Evolutionary conservation across 2,329 filamentous ascomycete species (phyloP).

Genomic region (Botryotinia globosa): DNA sequence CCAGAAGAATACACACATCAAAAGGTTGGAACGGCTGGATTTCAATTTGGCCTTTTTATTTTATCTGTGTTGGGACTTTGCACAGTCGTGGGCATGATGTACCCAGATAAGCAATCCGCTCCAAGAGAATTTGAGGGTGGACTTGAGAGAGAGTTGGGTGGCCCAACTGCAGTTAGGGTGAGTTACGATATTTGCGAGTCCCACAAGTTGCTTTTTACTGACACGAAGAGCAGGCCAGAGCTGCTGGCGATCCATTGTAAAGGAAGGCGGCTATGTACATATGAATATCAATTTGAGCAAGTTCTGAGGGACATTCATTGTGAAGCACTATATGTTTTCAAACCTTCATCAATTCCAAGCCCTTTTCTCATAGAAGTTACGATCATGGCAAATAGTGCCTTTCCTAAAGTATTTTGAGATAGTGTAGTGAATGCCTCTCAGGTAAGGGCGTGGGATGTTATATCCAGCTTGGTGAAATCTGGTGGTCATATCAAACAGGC

Average conservation of each 20-base stretch:
- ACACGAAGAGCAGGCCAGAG: constrained; percentile 48
- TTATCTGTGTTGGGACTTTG: constrained; percentile 60
- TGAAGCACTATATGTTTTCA: not conserved
- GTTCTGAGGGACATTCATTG: constrained; percentile 6
- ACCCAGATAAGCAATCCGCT: constrained; percentile 68
- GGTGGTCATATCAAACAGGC: not conserved
- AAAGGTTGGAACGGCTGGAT: constrained; percentile 64
- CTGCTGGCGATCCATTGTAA: constrained; percentile 47
- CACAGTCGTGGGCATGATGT: constrained; percentile 65
- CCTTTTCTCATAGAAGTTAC: not conserved
- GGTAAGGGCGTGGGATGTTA: not conserved
- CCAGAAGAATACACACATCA: constrained; percentile 85
- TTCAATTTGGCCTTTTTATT: constrained; percentile 68
- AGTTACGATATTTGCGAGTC: constrained; percentile 39
- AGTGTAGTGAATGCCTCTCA: not conserved
- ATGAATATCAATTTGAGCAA: constrained; percentile 24
- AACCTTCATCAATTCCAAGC: not conserved
- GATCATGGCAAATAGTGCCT: not conserved
- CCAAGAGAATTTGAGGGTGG: constrained; percentile 72
- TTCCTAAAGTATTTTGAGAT: not conserved
- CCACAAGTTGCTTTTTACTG: not conserved
- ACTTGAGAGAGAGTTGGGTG: constrained; percentile 72
- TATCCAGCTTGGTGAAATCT: not conserved
- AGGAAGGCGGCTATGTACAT: constrained; percentile 39
- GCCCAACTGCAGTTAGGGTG: constrained; percentile 63